These are phyloP conservation scores for Crassisporium funariophilum DNA, from an alignment of 768 basidiomycete genomes.

Conservation along the genomic window DNA sequence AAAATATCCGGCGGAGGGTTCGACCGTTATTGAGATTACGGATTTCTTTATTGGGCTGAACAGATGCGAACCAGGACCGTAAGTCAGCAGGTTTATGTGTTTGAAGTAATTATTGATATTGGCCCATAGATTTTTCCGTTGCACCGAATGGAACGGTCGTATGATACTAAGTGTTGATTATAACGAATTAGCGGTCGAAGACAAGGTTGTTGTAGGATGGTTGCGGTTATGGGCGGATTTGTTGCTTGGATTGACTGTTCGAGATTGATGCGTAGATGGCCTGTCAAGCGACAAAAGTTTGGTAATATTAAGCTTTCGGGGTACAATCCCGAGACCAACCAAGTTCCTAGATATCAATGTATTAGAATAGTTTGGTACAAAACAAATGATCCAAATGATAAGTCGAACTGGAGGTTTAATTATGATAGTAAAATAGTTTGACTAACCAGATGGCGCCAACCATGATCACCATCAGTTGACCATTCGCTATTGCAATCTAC, in stretches of 20 bases:
- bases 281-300: background rate
- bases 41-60: constrained; percentile 20
- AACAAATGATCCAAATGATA: no score
- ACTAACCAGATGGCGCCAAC: no score
- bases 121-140: constrained; percentile 18
- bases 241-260: constrained; percentile 9
- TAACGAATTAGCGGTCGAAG: constrained; percentile 19
- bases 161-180: constrained; percentile 19
- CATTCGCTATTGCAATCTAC: no score
- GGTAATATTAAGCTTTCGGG: background rate
- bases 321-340: background rate
- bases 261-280: background rate
- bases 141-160: constrained; percentile 20
- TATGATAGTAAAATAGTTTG: no score
- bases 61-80: constrained; percentile 23
- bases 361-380: no score
- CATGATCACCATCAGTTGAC: no score
- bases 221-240: constrained; percentile 18
- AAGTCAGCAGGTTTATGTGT: background rate
- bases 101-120: background rate
- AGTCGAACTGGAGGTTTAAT: no score
- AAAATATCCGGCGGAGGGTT: constrained; percentile 7
- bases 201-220: constrained; percentile 16
- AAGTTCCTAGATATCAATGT: no score
- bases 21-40: constrained; percentile 17